Evolutionary conservation across 495 filamentous ascomycete species (phyloP), one percentile per base, ranked within the genome.

Genomic region (Aspergillus conjunctus): DNA sequence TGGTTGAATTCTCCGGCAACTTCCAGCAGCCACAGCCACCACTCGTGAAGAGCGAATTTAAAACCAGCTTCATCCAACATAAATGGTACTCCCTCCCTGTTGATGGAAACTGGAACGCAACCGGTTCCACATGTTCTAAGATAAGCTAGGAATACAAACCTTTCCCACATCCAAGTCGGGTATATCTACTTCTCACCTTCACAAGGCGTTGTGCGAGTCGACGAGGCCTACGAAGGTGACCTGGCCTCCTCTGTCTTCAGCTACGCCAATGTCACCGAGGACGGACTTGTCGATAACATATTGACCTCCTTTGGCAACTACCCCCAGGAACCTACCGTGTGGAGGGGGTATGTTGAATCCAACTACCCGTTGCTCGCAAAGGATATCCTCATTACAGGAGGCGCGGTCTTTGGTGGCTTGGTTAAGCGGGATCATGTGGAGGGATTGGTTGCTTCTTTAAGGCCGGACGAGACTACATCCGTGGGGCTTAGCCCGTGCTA

Each of bases 111-210:
- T 52, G 22, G 0, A 9, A 14, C 17, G 51, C 20, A 20, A 31
- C 41, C 14, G 7, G 21, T 49, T 20, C 45, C 4, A 34, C 20
- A 46, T 17, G 14, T 41, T 33, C 65, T 30, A 67, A 46, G 57
- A 49, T 53, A 20, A 11, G 3, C 7, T 49, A 73, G 71, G 71
- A 69, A 73, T 43, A 43, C 51, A 21, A 72, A 71, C 26, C 53
- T 73, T 0, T 72, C 71, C 22, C 69, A 73, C 41, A 69, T 73
- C 46, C 65, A 60, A 18, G 56, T 67, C 18, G 71, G 71, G 15
- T 73, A 56, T 51, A 60, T 73, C 54, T 63, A 67, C 52, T 68
- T 67, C 53, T 71, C 70, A 4, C 69, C 69, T 14, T 62, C 70
- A 0, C 63, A 66, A 22, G 46, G 51, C 0, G 37, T 57, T 11